Base-by-base conservation (phyloP, 2,329 filamentous ascomycete genomes). In the Tolypocladium ophioglossoides region DNA sequence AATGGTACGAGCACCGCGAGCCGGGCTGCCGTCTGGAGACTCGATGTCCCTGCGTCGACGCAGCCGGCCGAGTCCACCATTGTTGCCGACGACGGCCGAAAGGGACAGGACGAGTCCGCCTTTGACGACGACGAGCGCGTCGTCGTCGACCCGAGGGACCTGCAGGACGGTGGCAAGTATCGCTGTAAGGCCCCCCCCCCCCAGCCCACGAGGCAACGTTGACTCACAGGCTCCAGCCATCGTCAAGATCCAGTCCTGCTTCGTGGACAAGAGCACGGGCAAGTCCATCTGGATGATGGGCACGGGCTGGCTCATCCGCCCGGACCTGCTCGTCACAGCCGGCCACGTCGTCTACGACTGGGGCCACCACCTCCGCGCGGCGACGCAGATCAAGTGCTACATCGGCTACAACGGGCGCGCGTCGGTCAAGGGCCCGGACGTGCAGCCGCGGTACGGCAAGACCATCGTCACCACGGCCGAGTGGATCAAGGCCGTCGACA, bases 341-440 rank as follows among this genome's bases (percentile, higher is more conserved):
- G 62, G 60, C 4, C 59, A 64, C 24, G 52, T 61, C n/a, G 57
- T 59, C 27, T 66, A 58, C 27, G 59, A 66, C 32, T 61, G 55
- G 18, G 63, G 50, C 18, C 58, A 59, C 18, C 55, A 59, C 6
- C 46, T 64, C 1, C 59, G 58, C 1, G 52, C 59, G 2, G 57
- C 63, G 1, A 59, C 55, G 0, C 58, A 67, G 49, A 62, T 69
- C 54, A 68, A 66, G 56, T 65, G 61, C 50, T 71, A 65, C 50
- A 67, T 70, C 12, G 68, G 68, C n/a, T 70, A 71, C 51, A 54
- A 59, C 2, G 67, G 67, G 2, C 55, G 58, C 2, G 53, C 50
- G 18, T 56, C 56, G 3, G 39, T 54, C 49, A 32, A 20, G 18
- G 39, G 37, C 9, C 22, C 41, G 11, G 41, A 46, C 27, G 53